Conservation (phyloP, 768 basidiomycete species). For the Erythrobasidium yunnanense region DNA sequence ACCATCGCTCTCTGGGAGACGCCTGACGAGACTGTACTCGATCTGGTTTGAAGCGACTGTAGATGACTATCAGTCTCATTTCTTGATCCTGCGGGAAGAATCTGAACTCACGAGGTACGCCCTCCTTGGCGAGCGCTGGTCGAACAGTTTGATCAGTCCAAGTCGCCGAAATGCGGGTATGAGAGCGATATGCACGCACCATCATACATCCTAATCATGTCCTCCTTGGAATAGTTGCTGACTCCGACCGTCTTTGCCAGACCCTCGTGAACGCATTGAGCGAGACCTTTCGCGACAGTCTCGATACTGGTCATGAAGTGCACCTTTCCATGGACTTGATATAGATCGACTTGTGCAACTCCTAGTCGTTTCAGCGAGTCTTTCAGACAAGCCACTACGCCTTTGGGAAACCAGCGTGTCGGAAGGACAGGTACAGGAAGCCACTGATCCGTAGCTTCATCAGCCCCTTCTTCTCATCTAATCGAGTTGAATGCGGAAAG, state of each 20-base stretch:
- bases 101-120: background rate
- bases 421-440: slow-evolving; percentile 5
- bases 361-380: background rate
- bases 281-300: background rate
- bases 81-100: background rate
- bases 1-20: background rate
- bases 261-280: slow-evolving; percentile 1
- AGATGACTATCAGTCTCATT: background rate
- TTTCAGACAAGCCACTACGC: background rate
- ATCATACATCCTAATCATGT: slow-evolving; percentile 13
- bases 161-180: background rate
- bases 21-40: slow-evolving; percentile 1
- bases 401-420: background rate
- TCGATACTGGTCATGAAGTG: background rate
- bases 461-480: background rate
- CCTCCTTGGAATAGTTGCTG: background rate
- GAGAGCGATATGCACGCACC: background rate
- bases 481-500: background rate
- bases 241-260: slow-evolving; percentile 1
- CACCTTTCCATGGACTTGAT: slow-evolving; percentile 7
- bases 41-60: slow-evolving; percentile 16
- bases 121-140: background rate
- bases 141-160: background rate
- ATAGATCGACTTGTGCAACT: background rate
- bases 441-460: background rate